Evolutionary conservation across 768 basidiomycete genomes (phyloP).

Genomic region (Serendipita indica): DNA sequence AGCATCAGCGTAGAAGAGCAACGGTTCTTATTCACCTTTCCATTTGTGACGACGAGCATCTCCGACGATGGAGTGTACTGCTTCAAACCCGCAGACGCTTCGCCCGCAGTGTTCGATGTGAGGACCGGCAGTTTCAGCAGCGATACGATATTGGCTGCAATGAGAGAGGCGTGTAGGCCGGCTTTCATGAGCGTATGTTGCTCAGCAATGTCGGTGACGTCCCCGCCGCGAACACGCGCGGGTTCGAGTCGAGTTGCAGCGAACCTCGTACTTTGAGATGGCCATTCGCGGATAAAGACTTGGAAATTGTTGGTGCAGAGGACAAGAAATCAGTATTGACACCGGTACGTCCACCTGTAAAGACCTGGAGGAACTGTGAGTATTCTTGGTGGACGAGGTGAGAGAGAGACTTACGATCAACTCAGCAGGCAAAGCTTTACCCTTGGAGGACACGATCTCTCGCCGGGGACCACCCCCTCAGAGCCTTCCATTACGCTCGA

Average conservation of each 20-base stretch:
- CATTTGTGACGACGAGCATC: conserved; percentile 37
- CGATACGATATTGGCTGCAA: conserved; percentile 35
- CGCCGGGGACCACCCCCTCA: not conserved
- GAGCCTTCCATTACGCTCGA: not conserved
- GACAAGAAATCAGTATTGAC: conserved; percentile 12
- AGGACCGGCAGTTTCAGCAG: conserved; percentile 24
- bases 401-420: conserved; percentile 15
- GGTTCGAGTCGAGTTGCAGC: conserved; percentile 37
- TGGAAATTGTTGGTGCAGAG: conserved; percentile 12
- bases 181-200: conserved; percentile 46
- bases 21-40: conserved; percentile 28
- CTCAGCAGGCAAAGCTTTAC: conserved; percentile 15
- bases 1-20: not conserved
- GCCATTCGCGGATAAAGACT: conserved; percentile 10
- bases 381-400: conserved; percentile 11
- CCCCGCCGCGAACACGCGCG: conserved; percentile 52
- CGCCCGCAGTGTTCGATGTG: too few species aligned
- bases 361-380: conserved; percentile 13
- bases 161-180: conserved; percentile 28
- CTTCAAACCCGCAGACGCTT: conserved; percentile 21
- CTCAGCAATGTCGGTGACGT: conserved; percentile 47
- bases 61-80: conserved; percentile 38
- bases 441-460: conserved; percentile 16
- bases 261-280: conserved; percentile 36
- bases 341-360: conserved; percentile 11